Conservation (phyloP, 768 basidiomycete genomes). For the Mrakia gelida region DNA sequence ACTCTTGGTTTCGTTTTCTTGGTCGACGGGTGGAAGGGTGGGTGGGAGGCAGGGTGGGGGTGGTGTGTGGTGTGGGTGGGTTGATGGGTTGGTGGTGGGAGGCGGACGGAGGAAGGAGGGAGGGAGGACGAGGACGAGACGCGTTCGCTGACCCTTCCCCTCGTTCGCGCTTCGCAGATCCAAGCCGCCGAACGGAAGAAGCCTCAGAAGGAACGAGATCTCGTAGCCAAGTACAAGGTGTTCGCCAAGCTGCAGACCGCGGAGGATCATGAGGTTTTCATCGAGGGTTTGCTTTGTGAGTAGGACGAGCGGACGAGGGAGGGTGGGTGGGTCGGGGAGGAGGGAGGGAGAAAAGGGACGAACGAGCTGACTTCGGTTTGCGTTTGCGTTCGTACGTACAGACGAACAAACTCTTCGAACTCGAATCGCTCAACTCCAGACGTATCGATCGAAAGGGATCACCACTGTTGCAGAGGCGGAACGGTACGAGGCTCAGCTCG, state of each 20-base stretch:
- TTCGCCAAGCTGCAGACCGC: constrained; percentile 87
- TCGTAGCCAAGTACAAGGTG: constrained; percentile 79
- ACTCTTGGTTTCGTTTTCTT: background rate
- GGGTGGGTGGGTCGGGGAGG: no score
- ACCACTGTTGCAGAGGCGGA: constrained; percentile 83
- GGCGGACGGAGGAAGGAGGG: no score
- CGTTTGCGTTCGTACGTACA: constrained; percentile 42
- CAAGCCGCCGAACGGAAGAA: constrained; percentile 88
- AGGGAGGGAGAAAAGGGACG: no score
- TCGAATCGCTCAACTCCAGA: constrained; percentile 84
- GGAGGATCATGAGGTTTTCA: constrained; percentile 82
- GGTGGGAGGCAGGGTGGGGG: no score
- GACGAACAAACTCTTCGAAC: constrained; percentile 85
- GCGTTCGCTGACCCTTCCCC: constrained; percentile 5
- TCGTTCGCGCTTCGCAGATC: constrained; percentile 54
- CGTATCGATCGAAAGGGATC: constrained; percentile 80
- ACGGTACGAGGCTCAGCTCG: constrained; percentile 71
- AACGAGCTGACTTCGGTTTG: background rate
- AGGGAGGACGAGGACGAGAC: background rate
- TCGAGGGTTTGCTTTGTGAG: constrained; percentile 85
- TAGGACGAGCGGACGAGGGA: constrained; percentile 12
- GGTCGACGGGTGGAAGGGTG: background rate
- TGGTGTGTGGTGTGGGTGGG: no score
- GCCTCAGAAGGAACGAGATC: constrained; percentile 83
- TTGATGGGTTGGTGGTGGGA: no score